These are phyloP conservation scores for Zymoseptoria pseudotritici DNA, from an alignment of 2,329 filamentous ascomycete genomes.

Conservation along the genomic window DNA sequence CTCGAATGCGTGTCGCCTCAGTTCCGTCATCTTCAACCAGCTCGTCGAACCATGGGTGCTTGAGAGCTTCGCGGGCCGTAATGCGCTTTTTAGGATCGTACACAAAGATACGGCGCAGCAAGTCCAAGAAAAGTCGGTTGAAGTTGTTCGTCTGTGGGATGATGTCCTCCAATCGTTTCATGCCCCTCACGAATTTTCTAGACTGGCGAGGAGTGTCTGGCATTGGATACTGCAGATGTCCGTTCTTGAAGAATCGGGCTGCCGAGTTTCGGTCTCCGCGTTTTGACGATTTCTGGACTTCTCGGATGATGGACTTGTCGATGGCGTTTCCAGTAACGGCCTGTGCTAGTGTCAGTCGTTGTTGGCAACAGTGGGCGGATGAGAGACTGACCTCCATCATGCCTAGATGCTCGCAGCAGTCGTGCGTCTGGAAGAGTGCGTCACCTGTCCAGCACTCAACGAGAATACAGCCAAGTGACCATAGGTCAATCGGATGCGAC, in stretches of 20 bases:
- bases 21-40: slow-evolving; percentile 58
- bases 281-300: slow-evolving; percentile 24
- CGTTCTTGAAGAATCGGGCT: slow-evolving; percentile 28
- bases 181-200: slow-evolving; percentile 60
- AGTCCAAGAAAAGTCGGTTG: slow-evolving; percentile 56
- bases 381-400: slow-evolving; percentile 53
- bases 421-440: slow-evolving; percentile 61
- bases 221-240: slow-evolving; percentile 57
- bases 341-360: slow-evolving; percentile 6
- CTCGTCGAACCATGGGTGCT: slow-evolving; percentile 61
- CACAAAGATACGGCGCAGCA: slow-evolving; percentile 56
- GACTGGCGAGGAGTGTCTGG: slow-evolving; percentile 56
- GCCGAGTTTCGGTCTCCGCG: slow-evolving; percentile 25
- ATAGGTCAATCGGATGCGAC: slow-evolving; percentile 62
- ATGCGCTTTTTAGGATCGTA: slow-evolving; percentile 60
- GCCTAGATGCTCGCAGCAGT: slow-evolving; percentile 60
- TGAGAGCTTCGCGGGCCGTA: slow-evolving; percentile 56
- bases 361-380: neutral
- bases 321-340: slow-evolving; percentile 27
- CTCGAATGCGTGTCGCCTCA: slow-evolving; percentile 51
- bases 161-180: slow-evolving; percentile 56
- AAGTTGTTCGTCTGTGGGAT: slow-evolving; percentile 52
- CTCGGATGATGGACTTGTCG: slow-evolving; percentile 27
- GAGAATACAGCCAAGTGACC: slow-evolving; percentile 62
- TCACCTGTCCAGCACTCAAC: slow-evolving; percentile 64